phyloP scores from a whole-genome alignment of 345 rosid genomes.

The Cardamine resedifolia region DNA sequence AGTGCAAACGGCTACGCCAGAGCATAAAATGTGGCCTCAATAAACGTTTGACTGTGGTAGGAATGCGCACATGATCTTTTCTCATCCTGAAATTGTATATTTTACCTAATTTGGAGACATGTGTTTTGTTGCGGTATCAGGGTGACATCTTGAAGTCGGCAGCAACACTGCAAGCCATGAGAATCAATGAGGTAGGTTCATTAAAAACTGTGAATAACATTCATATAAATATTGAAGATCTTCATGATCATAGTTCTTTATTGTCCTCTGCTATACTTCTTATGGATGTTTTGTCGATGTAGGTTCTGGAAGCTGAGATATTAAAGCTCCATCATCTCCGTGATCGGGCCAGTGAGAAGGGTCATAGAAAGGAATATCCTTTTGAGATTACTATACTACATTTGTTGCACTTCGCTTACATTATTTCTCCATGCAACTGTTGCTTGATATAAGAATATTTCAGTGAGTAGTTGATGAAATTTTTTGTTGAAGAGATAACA shows the following conservation, averaged over 20 bases:
- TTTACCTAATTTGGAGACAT: constrained; percentile 6
- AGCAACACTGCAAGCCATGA: constrained; percentile 55
- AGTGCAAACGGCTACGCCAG: constrained; percentile 67
- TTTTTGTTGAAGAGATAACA: neutral
- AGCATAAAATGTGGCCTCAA: constrained; percentile 70
- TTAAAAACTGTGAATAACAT: constrained; percentile 4
- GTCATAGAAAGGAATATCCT: constrained; percentile 89
- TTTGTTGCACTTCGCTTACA: constrained; percentile 14
- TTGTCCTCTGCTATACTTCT: constrained; percentile 1
- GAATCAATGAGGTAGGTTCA: constrained; percentile 64
- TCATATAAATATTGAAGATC: constrained; percentile 21
- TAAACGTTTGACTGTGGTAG: constrained; percentile 71
- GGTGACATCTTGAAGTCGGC: constrained; percentile 80
- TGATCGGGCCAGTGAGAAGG: constrained; percentile 89
- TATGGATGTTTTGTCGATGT: constrained; percentile 25
- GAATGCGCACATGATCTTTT: constrained; percentile 28
- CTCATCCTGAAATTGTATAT: neutral
- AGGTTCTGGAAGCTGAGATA: constrained; percentile 76
- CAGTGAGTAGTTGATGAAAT: neutral
- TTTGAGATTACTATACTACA: constrained; percentile 25
- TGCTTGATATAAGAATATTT: constrained; percentile 6
- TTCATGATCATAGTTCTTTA: constrained; percentile 1
- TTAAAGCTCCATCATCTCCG: constrained; percentile 63
- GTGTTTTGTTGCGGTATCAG: constrained; percentile 43
- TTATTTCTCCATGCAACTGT: constrained; percentile 2